Percentiles rank a stretch among this genome's conserved stretches.
Evolutionary conservation across 257 asterid species (phyloP).

Genomic region (Salvia splendens): DNA sequence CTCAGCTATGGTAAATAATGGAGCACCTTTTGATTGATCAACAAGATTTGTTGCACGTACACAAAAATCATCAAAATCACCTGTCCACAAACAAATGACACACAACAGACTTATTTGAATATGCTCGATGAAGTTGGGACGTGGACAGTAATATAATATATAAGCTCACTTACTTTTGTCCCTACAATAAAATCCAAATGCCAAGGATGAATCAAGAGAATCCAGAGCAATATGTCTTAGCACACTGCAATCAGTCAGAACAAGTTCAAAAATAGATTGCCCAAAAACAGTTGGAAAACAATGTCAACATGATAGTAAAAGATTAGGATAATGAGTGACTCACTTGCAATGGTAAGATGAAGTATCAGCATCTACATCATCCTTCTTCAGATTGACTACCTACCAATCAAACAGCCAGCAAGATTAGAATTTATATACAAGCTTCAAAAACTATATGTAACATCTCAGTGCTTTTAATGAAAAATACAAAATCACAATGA

Average conservation of each 20-base stretch:
- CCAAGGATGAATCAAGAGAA: slow-evolving; percentile 91
- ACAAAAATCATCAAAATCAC: slow-evolving; percentile 87
- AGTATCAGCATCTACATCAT: slow-evolving; percentile 57
- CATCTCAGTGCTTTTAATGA: background rate
- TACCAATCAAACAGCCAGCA: slow-evolving; percentile 36
- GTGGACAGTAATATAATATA: slow-evolving; percentile 18
- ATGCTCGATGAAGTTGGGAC: slow-evolving; percentile 4
- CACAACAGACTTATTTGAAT: background rate
- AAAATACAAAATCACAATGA: slow-evolving; percentile 8
- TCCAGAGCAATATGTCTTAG: slow-evolving; percentile 76
- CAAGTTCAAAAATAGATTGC: slow-evolving; percentile 21
- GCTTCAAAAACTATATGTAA: slow-evolving; percentile 12
- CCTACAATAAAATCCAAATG: slow-evolving; percentile 84
- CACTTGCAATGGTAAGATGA: slow-evolving; percentile 91
- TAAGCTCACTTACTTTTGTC: slow-evolving; percentile 54
- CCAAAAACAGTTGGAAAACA: slow-evolving; percentile 4
- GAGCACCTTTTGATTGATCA: slow-evolving; percentile 80
- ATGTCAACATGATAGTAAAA: background rate
- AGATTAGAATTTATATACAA: background rate
- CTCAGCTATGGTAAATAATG: slow-evolving; percentile 72
- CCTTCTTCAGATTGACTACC: slow-evolving; percentile 66
- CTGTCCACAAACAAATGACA: slow-evolving; percentile 42
- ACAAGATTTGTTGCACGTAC: slow-evolving; percentile 61
- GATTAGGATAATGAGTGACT: slow-evolving; percentile 31
- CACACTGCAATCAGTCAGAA: slow-evolving; percentile 49